These are phyloP conservation scores for Petunia hybrid DNA, from an alignment of 305 asterid species.

Conservation along the genomic window DNA sequence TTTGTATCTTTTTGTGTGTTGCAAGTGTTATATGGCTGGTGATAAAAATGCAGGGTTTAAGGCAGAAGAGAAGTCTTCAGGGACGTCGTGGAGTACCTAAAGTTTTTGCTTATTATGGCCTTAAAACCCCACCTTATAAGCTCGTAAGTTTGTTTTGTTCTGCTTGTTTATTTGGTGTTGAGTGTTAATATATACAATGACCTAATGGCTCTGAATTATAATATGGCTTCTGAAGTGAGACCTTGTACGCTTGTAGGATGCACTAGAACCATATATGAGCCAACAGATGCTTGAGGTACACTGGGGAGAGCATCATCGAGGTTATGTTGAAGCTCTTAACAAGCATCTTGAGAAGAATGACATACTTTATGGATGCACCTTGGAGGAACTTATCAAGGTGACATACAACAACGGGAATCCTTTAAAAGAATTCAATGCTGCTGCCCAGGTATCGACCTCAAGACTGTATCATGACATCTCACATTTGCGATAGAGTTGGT, in stretches of 20 bases:
- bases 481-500: background rate
- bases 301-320: slow-evolving; percentile 92
- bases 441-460: slow-evolving; percentile 75
- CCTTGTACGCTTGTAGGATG: slow-evolving; percentile 59
- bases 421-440: slow-evolving; percentile 79
- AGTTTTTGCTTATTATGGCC: slow-evolving; percentile 74
- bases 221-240: too few species aligned
- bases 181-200: slow-evolving; percentile 17
- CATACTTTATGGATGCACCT: slow-evolving; percentile 69
- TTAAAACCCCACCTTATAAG: slow-evolving; percentile 74
- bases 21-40: slow-evolving; percentile 27
- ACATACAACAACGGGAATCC: slow-evolving; percentile 91
- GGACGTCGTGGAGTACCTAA: slow-evolving; percentile 41
- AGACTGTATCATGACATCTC: background rate
- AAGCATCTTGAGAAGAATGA: slow-evolving; percentile 80
- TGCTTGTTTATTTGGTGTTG: background rate
- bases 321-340: slow-evolving; percentile 82
- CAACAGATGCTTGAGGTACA: slow-evolving; percentile 75
- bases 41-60: slow-evolving; percentile 55
- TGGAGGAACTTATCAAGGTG: slow-evolving; percentile 77
- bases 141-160: slow-evolving; percentile 57
- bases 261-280: slow-evolving; percentile 92
- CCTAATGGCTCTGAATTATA: background rate
- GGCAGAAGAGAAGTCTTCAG: slow-evolving; percentile 40
- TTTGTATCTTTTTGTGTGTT: slow-evolving; percentile 10